Evolutionary conservation across 805 yeast genomes (phyloP), one percentile per base, ranked within the genome.

Genomic region (Pichia heedii): DNA sequence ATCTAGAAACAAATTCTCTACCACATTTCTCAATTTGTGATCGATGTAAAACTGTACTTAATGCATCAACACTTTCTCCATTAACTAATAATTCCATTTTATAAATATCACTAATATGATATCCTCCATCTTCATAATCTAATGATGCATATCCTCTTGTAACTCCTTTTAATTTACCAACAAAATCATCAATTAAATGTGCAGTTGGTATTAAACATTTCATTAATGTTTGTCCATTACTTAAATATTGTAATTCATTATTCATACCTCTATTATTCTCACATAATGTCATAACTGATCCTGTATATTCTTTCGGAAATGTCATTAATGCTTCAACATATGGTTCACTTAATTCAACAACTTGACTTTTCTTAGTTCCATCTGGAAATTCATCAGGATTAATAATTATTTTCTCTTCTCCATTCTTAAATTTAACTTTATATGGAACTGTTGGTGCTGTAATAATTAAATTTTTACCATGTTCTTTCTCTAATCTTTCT

Each of bases 391-490:
- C 93, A 56, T 87, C 93, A 0, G 98, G 97, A 55, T 90, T 93
- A 2, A 93, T 82, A 46, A 93, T 73, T 15, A 81, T 70, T 45
- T 70, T 63, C 46, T 78, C 84, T 0, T 61, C 63, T 0, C 87
- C 95, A 52, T 84, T 80, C 39, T 67, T 68, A 56, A 74, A 79
- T n/a, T 76, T 70, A 12, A 93, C 67, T 54, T 81, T 77, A 59
- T 89, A 93, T 0, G 97, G 97, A 12, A 90, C 98, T 0, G 97
- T 89, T 1, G 98, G 97, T 10, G 95, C 89, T 0, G 97, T 93
- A 46, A 90, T 79, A 47, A 90, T 87, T 49, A 90, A 73, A 48
- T 86, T 81, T 1, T 95, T 88, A 7, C 97, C 97, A 57, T 93
- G 89, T 60, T 90, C 98, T 50, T 84, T 86, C 53, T 88, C 95